Evolutionary conservation across 2,329 filamentous ascomycete genomes (phyloP).

Genomic region (Fusarium chaquense): DNA sequence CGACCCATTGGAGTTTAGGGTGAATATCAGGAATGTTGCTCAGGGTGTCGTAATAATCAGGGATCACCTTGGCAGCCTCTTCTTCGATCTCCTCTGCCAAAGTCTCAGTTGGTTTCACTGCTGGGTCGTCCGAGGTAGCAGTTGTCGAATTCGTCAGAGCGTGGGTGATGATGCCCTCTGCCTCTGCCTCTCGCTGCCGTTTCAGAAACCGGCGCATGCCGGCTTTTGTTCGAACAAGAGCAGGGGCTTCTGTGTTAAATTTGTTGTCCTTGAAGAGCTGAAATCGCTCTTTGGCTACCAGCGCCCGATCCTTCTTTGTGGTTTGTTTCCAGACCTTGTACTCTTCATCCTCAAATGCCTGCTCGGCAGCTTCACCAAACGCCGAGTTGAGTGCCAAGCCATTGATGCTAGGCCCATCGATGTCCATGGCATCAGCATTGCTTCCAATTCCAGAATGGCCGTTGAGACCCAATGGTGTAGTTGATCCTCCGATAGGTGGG

Average conservation of each 20-base stretch:
- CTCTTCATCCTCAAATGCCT: constrained; percentile 89
- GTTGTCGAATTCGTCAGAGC: constrained; percentile 54
- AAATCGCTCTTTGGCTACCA: constrained; percentile 86
- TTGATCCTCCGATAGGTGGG: constrained; percentile 78
- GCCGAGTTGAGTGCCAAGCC: constrained; percentile 73
- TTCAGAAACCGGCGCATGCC: constrained; percentile 91
- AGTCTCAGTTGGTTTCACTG: constrained; percentile 73
- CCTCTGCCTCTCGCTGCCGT: constrained; percentile 77
- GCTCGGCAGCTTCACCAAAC: constrained; percentile 75
- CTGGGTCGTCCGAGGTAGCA: constrained; percentile 59
- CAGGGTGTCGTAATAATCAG: constrained; percentile 93
- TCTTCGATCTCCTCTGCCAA: constrained; percentile 95
- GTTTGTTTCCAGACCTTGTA: constrained; percentile 99
- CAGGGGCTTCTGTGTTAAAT: constrained; percentile 88
- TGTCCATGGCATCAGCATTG: constrained; percentile 87
- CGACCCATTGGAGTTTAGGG: constrained; percentile 83
- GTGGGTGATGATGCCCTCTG: constrained; percentile 56
- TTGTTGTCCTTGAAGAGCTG: constrained; percentile 87
- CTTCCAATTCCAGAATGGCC: constrained; percentile 75
- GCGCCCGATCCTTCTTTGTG: constrained; percentile 93
- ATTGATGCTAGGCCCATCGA: constrained; percentile 80
- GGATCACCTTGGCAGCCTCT: constrained; percentile 84
- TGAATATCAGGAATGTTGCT: constrained; percentile 88
- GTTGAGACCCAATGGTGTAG: constrained; percentile 80
- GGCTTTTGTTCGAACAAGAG: constrained; percentile 83